phyloP scores from a whole-genome alignment of 1,139 yeast species.

The Schwanniomyces etchellsii region DNA sequence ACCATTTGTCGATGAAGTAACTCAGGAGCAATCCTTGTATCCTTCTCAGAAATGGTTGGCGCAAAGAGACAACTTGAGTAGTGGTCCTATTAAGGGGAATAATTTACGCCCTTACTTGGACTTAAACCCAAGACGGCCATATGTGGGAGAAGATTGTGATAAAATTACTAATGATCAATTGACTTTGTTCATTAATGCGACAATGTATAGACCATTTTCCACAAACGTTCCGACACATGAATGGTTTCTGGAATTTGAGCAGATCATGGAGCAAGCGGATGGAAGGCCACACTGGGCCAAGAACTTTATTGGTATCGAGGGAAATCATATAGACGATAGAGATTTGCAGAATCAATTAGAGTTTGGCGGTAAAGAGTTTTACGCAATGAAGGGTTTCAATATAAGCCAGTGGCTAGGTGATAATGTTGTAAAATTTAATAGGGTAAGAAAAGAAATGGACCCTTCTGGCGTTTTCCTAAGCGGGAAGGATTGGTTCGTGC shows the following conservation, averaged over 20 bases:
- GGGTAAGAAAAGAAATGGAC: slow-evolving; percentile 61
- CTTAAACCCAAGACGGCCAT: slow-evolving; percentile 63
- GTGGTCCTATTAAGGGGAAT: slow-evolving; percentile 84
- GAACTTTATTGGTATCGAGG: slow-evolving; percentile 72
- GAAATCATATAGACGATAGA: slow-evolving; percentile 29
- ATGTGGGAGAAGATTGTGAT: slow-evolving; percentile 38
- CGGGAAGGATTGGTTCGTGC: slow-evolving; percentile 70
- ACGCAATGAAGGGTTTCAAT: slow-evolving; percentile 77
- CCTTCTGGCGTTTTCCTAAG: slow-evolving; percentile 79
- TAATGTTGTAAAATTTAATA: slow-evolving; percentile 54
- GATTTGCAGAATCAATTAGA: slow-evolving; percentile 33
- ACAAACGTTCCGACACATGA: slow-evolving; percentile 66
- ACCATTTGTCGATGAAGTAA: slow-evolving; percentile 35
- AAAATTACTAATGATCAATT: slow-evolving; percentile 71
- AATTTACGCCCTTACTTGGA: slow-evolving; percentile 76
- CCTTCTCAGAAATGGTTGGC: slow-evolving; percentile 39
- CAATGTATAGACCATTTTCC: slow-evolving; percentile 90
- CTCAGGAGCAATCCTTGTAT: slow-evolving; percentile 42
- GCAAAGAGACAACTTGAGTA: slow-evolving; percentile 28
- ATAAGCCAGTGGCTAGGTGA: slow-evolving; percentile 78
- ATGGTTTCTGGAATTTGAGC: slow-evolving; percentile 85
- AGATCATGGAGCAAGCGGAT: slow-evolving; percentile 65
- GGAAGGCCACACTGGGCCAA: slow-evolving; percentile 99
- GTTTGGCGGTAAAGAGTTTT: slow-evolving; percentile 49
- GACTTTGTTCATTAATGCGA: slow-evolving; percentile 85